Conservation (phyloP, 2,329 filamentous ascomycete genomes). For the Apiospora aurea region DNA sequence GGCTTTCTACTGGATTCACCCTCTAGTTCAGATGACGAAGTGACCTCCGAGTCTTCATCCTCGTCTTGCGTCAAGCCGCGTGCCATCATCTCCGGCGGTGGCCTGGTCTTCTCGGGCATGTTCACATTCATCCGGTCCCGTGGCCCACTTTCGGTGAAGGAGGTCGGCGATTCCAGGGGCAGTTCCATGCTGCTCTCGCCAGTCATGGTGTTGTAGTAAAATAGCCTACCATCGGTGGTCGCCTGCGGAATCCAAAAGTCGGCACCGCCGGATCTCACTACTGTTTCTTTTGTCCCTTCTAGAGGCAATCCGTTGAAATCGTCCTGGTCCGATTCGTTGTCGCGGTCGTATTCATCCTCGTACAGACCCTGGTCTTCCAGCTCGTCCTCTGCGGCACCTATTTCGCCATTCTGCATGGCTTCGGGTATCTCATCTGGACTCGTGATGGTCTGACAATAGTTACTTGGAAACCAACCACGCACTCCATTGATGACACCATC, state of each 20-base stretch:
- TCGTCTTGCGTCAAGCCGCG: constrained; percentile 83
- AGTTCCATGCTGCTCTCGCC: constrained; percentile 94
- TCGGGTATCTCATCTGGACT: constrained; percentile 77
- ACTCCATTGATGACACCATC: constrained; percentile 97
- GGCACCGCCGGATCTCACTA: constrained; percentile 78
- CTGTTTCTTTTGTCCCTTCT: constrained; percentile 61
- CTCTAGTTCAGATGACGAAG: constrained; percentile 86
- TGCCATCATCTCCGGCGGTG: constrained; percentile 90
- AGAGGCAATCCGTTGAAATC: constrained; percentile 69
- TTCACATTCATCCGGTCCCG: constrained; percentile 87
- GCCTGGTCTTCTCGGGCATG: constrained; percentile 87
- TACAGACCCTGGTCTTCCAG: constrained; percentile 69
- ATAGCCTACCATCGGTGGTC: constrained; percentile 88
- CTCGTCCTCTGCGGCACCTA: constrained; percentile 65
- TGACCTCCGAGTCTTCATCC: constrained; percentile 84
- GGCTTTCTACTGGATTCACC: constrained; percentile 75
- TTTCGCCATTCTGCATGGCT: constrained; percentile 59
- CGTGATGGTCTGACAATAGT: constrained; percentile 91
- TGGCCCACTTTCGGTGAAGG: constrained; percentile 81
- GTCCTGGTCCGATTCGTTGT: constrained; percentile 68
- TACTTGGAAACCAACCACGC: constrained; percentile 98
- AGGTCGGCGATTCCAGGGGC: constrained; percentile 87
- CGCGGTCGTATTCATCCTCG: constrained; percentile 72
- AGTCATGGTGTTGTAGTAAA: constrained; percentile 98
- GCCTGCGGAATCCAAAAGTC: constrained; percentile 99